phyloP scores from a whole-genome alignment of 768 basidiomycete species.

The Nevesoporus exiguus region DNA sequence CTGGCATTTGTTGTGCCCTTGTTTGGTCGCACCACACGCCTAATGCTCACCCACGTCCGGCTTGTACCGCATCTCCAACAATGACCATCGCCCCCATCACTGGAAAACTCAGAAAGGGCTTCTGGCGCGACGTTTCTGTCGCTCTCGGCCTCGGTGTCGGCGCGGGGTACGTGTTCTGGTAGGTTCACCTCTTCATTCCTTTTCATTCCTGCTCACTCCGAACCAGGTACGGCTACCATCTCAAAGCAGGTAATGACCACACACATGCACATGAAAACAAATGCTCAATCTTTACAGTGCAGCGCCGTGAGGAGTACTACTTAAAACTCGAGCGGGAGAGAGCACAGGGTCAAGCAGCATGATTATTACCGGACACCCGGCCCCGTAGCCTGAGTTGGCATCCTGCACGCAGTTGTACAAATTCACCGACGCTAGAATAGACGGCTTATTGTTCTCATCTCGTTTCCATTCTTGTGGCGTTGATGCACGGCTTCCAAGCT shows the following conservation, averaged over 20 bases:
- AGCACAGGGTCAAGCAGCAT: constrained; percentile 19
- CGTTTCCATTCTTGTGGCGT: constrained; percentile 17
- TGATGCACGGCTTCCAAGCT: neutral
- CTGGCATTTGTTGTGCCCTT: constrained; percentile 31
- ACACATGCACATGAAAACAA: constrained; percentile 1
- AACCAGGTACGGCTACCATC: constrained; percentile 76
- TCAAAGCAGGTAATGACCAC: constrained; percentile 62
- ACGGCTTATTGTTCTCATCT: constrained; percentile 2
- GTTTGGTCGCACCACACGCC: constrained; percentile 24
- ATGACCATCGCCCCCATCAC: constrained; percentile 92
- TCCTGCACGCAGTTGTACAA: constrained; percentile 10
- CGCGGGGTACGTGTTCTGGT: constrained; percentile 84
- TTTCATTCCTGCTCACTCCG: constrained; percentile 25
- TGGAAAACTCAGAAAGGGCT: constrained; percentile 88
- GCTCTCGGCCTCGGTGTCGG: constrained; percentile 74
- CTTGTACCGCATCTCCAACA: constrained; percentile 26
- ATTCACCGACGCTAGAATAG: constrained; percentile 11
- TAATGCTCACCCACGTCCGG: constrained; percentile 16
- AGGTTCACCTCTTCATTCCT: constrained; percentile 31
- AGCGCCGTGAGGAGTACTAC: constrained; percentile 82
- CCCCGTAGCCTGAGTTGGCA: neutral
- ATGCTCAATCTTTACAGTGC: constrained; percentile 49
- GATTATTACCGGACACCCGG: neutral
- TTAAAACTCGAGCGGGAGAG: constrained; percentile 72
- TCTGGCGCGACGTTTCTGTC: constrained; percentile 80